A percentile compares a stretch with the other conserved stretches of the same genome.
Evolutionary conservation across 129 eudicot genomes (phyloP).

Genomic region (Centrapalus pauciflorus): DNA sequence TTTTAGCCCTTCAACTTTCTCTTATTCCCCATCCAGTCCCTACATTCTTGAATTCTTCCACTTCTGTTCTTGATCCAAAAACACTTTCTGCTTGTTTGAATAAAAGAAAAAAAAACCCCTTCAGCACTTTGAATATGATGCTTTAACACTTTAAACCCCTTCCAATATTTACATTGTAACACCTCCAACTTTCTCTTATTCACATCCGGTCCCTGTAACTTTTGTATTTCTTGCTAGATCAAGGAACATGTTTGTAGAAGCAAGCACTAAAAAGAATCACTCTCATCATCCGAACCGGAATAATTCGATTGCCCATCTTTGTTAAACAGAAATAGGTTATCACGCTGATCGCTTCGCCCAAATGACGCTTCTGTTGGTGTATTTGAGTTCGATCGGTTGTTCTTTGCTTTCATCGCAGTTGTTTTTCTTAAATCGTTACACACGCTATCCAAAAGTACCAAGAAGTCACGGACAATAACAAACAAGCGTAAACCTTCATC

Average conservation of each 20-base stretch:
- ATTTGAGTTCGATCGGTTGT: conserved; percentile 5
- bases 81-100: no score
- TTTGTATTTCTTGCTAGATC: background rate
- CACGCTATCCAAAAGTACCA: conserved; percentile 58
- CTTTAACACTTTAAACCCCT: background rate
- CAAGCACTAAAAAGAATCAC: conserved; percentile 15
- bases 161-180: background rate
- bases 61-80: no score
- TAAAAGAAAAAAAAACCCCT: no score
- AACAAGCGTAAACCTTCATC: conserved; percentile 71
- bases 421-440: conserved; percentile 46
- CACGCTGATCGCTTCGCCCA: background rate
- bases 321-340: conserved; percentile 13
- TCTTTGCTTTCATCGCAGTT: conserved; percentile 21
- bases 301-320: conserved; percentile 22
- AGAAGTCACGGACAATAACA: conserved; percentile 68
- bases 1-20: no score
- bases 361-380: background rate
- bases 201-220: background rate
- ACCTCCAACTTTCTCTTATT: background rate
- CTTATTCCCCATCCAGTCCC: no score
- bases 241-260: no score
- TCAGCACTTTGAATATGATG: background rate
- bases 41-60: no score
- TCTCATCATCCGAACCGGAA: conserved; percentile 32